Evolutionary conservation across 495 filamentous ascomycete species (phyloP).

Genomic region (Thermothielavioides terrestris): DNA sequence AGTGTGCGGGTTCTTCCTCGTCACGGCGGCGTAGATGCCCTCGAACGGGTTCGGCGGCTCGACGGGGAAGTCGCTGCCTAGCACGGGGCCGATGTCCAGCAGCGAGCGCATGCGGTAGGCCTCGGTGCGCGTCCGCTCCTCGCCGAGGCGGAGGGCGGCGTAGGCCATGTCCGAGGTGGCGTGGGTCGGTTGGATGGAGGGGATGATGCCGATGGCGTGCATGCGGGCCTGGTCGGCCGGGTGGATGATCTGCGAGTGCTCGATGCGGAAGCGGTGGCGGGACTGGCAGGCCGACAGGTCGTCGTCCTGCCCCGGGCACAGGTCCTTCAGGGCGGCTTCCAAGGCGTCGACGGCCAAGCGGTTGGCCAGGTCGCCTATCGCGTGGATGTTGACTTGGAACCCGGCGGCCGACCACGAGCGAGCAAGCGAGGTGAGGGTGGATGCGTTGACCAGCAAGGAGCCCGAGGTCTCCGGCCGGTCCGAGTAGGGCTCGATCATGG

Average conservation of each 20-base stretch:
- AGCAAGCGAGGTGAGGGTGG: conserved; percentile 40
- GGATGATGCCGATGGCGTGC: conserved; percentile 47
- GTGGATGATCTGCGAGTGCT: conserved; percentile 57
- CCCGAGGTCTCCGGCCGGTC: conserved; percentile 48
- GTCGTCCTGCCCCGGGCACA: conserved; percentile 33
- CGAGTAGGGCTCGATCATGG: conserved; percentile 52
- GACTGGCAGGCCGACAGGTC: conserved; percentile 35
- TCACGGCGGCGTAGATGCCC: conserved; percentile 55
- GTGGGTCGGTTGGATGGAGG: conserved; percentile 60
- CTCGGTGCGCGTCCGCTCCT: conserved; percentile 34
- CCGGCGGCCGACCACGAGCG: conserved; percentile 41
- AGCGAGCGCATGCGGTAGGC: conserved; percentile 54
- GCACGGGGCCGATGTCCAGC: conserved; percentile 35
- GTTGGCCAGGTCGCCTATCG: conserved; percentile 57
- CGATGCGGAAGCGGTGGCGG: conserved; percentile 49
- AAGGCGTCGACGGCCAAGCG: conserved; percentile 50
- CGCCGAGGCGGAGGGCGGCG: conserved; percentile 47
- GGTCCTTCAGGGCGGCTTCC: conserved; percentile 31
- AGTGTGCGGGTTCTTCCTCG: conserved; percentile 44
- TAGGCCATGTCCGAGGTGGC: conserved; percentile 57
- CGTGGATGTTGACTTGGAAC: conserved; percentile 54
- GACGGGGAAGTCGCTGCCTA: conserved; percentile 60
- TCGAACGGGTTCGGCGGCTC: conserved; percentile 52
- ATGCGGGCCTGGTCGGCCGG: conserved; percentile 51
- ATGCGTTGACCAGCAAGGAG: conserved; percentile 52